A percentile compares a stretch with the other conserved stretches of the same genome.
phyloP scores from a whole-genome alignment of 352 stramenopile species.

The Pythium chondricola region DNA sequence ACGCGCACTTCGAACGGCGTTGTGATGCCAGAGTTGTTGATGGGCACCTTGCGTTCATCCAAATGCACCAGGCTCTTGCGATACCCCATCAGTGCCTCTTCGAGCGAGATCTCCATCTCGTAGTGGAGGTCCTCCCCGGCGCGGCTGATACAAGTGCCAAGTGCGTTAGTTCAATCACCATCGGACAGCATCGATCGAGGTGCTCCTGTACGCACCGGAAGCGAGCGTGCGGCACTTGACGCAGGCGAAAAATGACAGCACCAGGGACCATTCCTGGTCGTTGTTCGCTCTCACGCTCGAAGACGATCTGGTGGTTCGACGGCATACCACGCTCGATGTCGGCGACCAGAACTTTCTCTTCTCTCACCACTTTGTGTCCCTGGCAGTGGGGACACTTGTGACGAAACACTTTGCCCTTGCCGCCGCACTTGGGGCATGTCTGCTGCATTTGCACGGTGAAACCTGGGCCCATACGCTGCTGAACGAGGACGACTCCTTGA shows the following conservation, averaged over 20 bases:
- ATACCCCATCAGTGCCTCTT: slow-evolving; percentile 95
- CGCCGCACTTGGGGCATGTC: slow-evolving; percentile 71
- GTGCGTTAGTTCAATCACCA: neutral
- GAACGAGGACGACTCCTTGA: slow-evolving; percentile 64
- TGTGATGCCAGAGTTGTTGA: slow-evolving; percentile 84
- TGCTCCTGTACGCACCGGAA: slow-evolving; percentile 58
- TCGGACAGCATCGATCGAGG: neutral
- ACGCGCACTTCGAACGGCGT: slow-evolving; percentile 90
- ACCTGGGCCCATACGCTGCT: slow-evolving; percentile 76
- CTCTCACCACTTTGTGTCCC: slow-evolving; percentile 73
- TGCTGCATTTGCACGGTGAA: slow-evolving; percentile 90
- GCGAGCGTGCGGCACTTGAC: slow-evolving; percentile 80
- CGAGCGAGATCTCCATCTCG: slow-evolving; percentile 93
- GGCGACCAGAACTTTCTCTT: slow-evolving; percentile 74
- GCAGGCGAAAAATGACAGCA: slow-evolving; percentile 94
- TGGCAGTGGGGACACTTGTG: slow-evolving; percentile 89
- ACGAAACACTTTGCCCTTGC: slow-evolving; percentile 93
- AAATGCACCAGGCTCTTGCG: slow-evolving; percentile 89
- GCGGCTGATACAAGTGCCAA: slow-evolving; percentile 37
- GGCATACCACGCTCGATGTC: slow-evolving; percentile 81
- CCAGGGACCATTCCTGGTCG: slow-evolving; percentile 83
- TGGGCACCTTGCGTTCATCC: slow-evolving; percentile 89
- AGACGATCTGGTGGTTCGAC: slow-evolving; percentile 80
- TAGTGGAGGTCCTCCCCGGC: slow-evolving; percentile 94
- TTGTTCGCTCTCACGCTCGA: slow-evolving; percentile 83